These are phyloP conservation scores for Dendryphion nanum DNA, from an alignment of 2,329 filamentous ascomycete species.

Conservation along the genomic window DNA sequence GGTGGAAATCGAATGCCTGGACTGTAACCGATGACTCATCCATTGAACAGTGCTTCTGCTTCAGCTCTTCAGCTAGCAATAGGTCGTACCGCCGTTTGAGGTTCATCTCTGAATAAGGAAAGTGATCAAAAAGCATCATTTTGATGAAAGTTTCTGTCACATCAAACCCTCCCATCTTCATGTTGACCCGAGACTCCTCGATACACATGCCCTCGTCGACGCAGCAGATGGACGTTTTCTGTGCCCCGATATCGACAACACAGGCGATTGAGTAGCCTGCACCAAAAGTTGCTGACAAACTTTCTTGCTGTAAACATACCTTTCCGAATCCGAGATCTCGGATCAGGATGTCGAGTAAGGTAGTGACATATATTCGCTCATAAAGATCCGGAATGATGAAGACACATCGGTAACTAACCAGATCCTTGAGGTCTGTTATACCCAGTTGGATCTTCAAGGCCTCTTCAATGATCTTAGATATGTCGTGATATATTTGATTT, in stretches of 20 bases:
- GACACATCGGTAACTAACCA: constrained; percentile 92
- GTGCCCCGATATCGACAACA: constrained; percentile 92
- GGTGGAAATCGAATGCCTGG: constrained; percentile 84
- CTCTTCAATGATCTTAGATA: constrained; percentile 82
- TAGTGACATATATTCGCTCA: constrained; percentile 88
- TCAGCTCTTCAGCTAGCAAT: constrained; percentile 89
- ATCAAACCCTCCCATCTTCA: constrained; percentile 91
- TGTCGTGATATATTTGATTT: constrained; percentile 79
- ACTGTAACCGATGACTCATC: constrained; percentile 87
- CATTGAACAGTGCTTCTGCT: constrained; percentile 89
- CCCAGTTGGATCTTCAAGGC: constrained; percentile 84
- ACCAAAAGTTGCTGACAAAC: constrained; percentile 89
- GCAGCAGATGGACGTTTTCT: constrained; percentile 96
- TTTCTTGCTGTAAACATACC: constrained; percentile 94
- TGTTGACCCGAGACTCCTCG: constrained; percentile 90
- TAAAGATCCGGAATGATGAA: constrained; percentile 96
- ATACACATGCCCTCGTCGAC: constrained; percentile 95
- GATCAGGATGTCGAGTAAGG: constrained; percentile 80
- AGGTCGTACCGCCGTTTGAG: constrained; percentile 88
- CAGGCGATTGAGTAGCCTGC: constrained; percentile 92
- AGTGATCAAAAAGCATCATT: constrained; percentile 96
- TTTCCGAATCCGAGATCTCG: constrained; percentile 85
- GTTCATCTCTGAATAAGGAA: constrained; percentile 94
- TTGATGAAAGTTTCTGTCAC: constrained; percentile 93
- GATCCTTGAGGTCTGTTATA: constrained; percentile 72